Conservation (phyloP, 306 rosid genomes). For the Quercus wislizeni region DNA sequence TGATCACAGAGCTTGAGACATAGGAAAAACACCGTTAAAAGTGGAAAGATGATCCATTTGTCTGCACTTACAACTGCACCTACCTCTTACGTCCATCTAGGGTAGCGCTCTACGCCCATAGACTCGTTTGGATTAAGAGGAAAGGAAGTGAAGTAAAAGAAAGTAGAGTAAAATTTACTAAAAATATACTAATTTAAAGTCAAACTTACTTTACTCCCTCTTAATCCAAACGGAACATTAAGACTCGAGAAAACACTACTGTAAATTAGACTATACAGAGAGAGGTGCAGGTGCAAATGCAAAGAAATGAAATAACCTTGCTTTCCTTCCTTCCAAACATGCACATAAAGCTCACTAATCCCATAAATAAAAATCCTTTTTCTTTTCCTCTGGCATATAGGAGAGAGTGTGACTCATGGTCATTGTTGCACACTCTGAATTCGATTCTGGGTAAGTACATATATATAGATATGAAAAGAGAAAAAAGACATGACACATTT, state of each 20-base stretch:
- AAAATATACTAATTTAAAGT: too few relatives aligned
- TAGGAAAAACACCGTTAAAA: too few relatives aligned
- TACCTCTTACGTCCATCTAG: neutral
- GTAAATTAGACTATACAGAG: neutral
- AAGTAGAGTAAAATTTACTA: accelerated
- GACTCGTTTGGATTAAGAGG: too few relatives aligned
- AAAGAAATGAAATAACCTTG: slow-evolving; percentile 32
- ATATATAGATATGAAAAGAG: neutral
- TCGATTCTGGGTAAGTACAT: too few relatives aligned
- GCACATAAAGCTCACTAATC: neutral
- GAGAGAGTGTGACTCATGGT: too few relatives aligned
- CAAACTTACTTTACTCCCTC: too few relatives aligned
- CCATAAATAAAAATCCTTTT: too few relatives aligned
- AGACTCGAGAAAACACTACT: neutral
- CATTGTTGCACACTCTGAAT: too few relatives aligned
- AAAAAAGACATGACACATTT: neutral
- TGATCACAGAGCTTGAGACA: too few relatives aligned
- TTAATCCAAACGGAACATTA: neutral
- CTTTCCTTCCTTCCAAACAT: neutral
- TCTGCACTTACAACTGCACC: slow-evolving; percentile 35
- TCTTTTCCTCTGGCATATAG: too few relatives aligned
- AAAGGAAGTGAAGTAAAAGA: accelerated
- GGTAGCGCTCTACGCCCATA: neutral
- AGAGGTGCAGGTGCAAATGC: slow-evolving; percentile 60
- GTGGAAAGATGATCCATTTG: slow-evolving; percentile 15